Evolutionary conservation across 441 rosid genomes (phyloP).

Genomic region (Euphorbia neoarborescens): DNA sequence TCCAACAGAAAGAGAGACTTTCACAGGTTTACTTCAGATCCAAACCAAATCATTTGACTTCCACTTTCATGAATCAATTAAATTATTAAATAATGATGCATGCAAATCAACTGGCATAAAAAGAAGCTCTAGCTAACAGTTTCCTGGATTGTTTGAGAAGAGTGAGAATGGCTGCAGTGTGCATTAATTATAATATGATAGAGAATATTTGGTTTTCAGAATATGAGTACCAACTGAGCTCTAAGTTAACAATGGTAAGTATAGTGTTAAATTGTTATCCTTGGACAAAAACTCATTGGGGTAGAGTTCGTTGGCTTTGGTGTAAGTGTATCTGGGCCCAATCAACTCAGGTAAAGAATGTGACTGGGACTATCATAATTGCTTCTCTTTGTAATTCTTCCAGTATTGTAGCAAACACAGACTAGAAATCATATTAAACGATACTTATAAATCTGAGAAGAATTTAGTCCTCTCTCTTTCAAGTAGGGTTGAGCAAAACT

Average conservation of each 20-base stretch:
- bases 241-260: not conserved
- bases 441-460: not conserved
- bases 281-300: not conserved
- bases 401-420: not conserved
- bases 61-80: slow-evolving; percentile 5
- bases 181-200: not conserved
- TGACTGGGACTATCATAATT: not conserved
- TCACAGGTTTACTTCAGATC: not conserved
- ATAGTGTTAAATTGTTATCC: not conserved
- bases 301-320: not conserved
- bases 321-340: not conserved
- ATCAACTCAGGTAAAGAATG: not conserved
- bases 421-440: not conserved
- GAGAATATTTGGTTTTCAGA: not conserved
- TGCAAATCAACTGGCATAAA: not conserved
- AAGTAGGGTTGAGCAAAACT: no score
- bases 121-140: not conserved
- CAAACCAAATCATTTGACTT: not conserved
- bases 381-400: not conserved
- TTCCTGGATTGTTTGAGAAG: not conserved
- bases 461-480: not conserved
- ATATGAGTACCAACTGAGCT: not conserved
- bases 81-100: not conserved
- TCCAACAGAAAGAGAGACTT: not conserved
- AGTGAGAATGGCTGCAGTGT: no score